Base-by-base conservation (phyloP, 2,329 filamentous ascomycete species). In the Ophiocordyceps robertsii region DNA sequence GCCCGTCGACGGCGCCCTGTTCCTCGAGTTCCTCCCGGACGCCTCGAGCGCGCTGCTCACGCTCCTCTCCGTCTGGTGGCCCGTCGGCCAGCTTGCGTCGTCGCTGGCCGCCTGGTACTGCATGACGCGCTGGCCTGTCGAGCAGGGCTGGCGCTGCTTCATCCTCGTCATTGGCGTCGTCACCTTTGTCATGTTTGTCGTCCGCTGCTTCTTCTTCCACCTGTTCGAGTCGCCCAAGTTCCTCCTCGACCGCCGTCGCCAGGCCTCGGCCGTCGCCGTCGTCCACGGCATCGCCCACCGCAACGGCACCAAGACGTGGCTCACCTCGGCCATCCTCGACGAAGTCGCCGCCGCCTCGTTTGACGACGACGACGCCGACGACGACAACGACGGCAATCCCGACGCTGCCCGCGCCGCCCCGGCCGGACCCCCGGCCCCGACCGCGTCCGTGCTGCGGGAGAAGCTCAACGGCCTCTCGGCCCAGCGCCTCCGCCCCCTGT, bases 141-240 rank as follows among this genome's bases (percentile, higher is more conserved):
- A 83, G 38, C 72, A 83, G 63, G 85, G 84, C 36, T 93, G 86
- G 86, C 73, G 87, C 19, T 79, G 82, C 49, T 77, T 89, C 41
- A 66, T 86, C 42, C 66, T 81, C 41, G 77, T 80, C 1, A 77
- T 89, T 17, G 87, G 86, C 38, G 65, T 81, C 30, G 62, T 78
- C 49, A 92, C 85, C 0, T 77, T 92, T 47, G 58, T 68, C 61
- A 87, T 92, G 82, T 93, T 89, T 54, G 59, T 83, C 40, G 65
- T 78, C 46, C 84, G 87, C 16, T 88, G 87, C 67, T 80, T 87
- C 60, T 55, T 88, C 46, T 93, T 93, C 62, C 76, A 82, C 46
- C 72, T 93, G 12, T 85, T 84, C 56, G 87, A 94, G 57, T 92
- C 86, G 6, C 87, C 87, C 38, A 92, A 92, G 57, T 93, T 80